Conservation (phyloP, 2,329 filamentous ascomycete species). For the Escovopsis sp. region DNA sequence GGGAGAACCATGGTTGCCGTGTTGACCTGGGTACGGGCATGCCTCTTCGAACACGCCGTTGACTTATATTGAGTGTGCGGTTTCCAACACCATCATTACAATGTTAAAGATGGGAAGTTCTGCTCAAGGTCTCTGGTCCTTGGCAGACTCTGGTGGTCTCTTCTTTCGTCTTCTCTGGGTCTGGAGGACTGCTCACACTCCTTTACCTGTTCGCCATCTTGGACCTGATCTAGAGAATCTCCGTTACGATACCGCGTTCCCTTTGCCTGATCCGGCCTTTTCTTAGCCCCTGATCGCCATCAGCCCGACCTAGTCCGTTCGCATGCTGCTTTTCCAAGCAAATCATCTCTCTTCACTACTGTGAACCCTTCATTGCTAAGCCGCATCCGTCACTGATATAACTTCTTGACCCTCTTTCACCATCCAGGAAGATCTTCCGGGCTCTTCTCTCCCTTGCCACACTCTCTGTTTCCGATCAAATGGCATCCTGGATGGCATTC, state of each 20-base stretch:
- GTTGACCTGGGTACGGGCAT: neutral
- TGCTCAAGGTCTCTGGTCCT: neutral
- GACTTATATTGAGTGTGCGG: constrained; percentile 1
- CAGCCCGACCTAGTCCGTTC: neutral
- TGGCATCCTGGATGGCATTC: constrained; percentile 23
- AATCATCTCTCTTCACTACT: neutral
- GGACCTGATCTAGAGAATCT: too few species aligned
- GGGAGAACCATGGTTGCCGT: constrained; percentile 3
- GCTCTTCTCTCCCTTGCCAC: neutral
- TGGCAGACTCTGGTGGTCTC: too few species aligned
- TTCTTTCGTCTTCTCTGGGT: neutral
- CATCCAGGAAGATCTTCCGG: neutral
- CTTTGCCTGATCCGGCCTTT: constrained; percentile 3
- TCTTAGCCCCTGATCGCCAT: neutral
- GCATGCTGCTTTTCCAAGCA: neutral
- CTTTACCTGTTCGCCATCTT: neutral
- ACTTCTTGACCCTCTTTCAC: neutral
- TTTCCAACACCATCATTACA: neutral
- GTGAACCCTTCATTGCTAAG: constrained; percentile 3
- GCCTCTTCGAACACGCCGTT: too few species aligned
- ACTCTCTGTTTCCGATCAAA: constrained; percentile 5
- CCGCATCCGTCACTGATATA: constrained; percentile 4
- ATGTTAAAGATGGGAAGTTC: constrained; percentile 1
- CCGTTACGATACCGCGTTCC: neutral
- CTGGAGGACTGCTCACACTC: neutral